Evolutionary conservation across 495 filamentous ascomycete genomes (phyloP).

Genomic region (Penicillium cataractarum): DNA sequence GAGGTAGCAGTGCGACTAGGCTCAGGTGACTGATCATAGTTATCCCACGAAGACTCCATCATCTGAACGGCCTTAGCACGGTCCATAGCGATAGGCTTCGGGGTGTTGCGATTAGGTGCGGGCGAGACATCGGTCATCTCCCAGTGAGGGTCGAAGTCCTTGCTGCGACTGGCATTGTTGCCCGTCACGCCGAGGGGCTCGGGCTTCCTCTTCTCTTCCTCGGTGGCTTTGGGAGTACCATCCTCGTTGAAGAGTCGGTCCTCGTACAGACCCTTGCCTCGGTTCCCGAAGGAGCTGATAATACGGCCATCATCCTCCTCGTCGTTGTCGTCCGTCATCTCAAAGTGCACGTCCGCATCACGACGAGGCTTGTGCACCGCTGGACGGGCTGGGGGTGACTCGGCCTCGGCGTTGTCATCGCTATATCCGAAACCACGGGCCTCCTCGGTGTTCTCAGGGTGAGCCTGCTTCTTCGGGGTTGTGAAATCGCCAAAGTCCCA

Average conservation of each 20-base stretch:
- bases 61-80: conserved; percentile 53
- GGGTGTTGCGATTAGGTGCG: conserved; percentile 41
- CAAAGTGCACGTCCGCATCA: conserved; percentile 80
- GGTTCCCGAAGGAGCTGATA: conserved; percentile 57
- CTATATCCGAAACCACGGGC: conserved; percentile 73
- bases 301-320: conserved; percentile 35
- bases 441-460: conserved; percentile 53
- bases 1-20: conserved; percentile 30
- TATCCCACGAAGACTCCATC: conserved; percentile 68
- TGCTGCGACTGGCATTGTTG: conserved; percentile 66
- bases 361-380: conserved; percentile 69
- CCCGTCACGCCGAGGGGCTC: conserved; percentile 62
- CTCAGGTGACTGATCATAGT: conserved; percentile 64
- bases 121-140: conserved; percentile 67
- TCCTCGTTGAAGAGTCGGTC: conserved; percentile 69
- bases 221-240: conserved; percentile 32
- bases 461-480: conserved; percentile 74
- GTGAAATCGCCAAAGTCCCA: conserved; percentile 88
- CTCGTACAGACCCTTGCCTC: conserved; percentile 73
- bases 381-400: conserved; percentile 58
- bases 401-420: conserved; percentile 57
- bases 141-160: conserved; percentile 77
- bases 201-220: conserved; percentile 32
- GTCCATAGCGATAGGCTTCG: conserved; percentile 52
- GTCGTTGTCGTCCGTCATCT: conserved; percentile 58